Evolutionary conservation across 2,329 filamentous ascomycete species (phyloP), one percentile per base, ranked within the genome.

Genomic region (Fusarium tuaranense): DNA sequence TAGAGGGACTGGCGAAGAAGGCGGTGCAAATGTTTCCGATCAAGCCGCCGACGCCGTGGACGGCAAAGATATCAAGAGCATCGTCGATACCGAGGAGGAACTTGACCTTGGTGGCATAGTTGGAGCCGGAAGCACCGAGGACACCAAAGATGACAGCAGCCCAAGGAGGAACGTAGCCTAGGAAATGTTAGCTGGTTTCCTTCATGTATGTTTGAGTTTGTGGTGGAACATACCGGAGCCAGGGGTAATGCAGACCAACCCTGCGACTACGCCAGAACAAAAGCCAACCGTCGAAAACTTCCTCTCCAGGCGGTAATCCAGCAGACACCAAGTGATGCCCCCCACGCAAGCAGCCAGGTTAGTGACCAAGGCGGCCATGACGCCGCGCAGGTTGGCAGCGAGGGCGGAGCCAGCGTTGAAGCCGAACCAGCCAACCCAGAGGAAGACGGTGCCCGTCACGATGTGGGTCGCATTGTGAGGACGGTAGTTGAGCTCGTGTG

Each of bases 281-380:
- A 97, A 97, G 3, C 95, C 95, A 30, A 98, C 95, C 2, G 94
- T 96, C 0, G 94, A 97, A 93, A 94, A 98, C 86, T 97, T 97
- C 79, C 91, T 90, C 85, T 97, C 95, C 59, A 98, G 88, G 67
- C 95, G 90, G 84, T 97, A 97, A 82, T 98, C 95, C 68, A 98
- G 88, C 25, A 97, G 86, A 82, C 94, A 97, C 95, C 94, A 97
- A 39, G 94, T 97, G 61, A 98, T 92, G 58, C 95, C 95, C 67
- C 94, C 95, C 10, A 95, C 90, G 69, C 93, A 94, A 39, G 95
- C 95, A 27, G 95, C 92, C 34, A 97, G 86, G 82, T 97, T 97
- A 64, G 95, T 97, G 51, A 96, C 94, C 2, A 96, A 88, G 13
- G 93, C 93, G 53, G 95, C 95, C 92, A 97, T 95, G 78, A 97